Conservation (phyloP, 495 filamentous ascomycete genomes). For the Melanomma pulvis-pyrius region DNA sequence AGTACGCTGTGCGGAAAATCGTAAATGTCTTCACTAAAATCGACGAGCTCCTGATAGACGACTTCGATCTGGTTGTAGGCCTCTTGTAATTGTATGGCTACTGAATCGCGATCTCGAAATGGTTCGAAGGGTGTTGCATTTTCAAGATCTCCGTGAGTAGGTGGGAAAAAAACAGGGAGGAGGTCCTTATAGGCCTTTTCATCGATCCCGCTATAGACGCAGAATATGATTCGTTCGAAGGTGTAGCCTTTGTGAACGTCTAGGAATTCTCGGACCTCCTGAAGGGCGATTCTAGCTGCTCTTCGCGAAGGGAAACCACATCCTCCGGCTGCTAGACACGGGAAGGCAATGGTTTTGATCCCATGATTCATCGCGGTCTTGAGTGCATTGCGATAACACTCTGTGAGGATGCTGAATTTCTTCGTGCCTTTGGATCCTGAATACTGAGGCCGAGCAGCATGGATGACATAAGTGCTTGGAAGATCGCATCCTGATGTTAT, state of each 20-base stretch:
- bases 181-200: slow-evolving; percentile 26
- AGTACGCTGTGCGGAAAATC: slow-evolving; percentile 15
- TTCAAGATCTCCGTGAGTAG: slow-evolving; percentile 25
- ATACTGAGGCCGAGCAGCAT: slow-evolving; percentile 29
- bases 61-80: slow-evolving; percentile 8
- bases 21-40: slow-evolving; percentile 10
- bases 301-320: slow-evolving; percentile 28
- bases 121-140: not conserved
- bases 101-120: not conserved
- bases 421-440: slow-evolving; percentile 3
- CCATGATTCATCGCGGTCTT: slow-evolving; percentile 15
- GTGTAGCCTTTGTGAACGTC: slow-evolving; percentile 10
- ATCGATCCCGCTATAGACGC: slow-evolving; percentile 22
- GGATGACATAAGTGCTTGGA: slow-evolving; percentile 20
- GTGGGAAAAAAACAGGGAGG: slow-evolving; percentile 33
- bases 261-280: slow-evolving; percentile 32
- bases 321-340: slow-evolving; percentile 23
- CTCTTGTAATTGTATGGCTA: slow-evolving; percentile 10
- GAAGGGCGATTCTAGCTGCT: slow-evolving; percentile 30
- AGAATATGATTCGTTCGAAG: slow-evolving; percentile 35
- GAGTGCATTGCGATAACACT: slow-evolving; percentile 30
- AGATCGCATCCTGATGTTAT: slow-evolving; percentile 10
- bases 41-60: not conserved
- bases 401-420: slow-evolving; percentile 17
- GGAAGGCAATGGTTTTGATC: slow-evolving; percentile 33